Conservation (phyloP, 163 green algal genomes). For the Chlamydomonas reinhardtii region DNA sequence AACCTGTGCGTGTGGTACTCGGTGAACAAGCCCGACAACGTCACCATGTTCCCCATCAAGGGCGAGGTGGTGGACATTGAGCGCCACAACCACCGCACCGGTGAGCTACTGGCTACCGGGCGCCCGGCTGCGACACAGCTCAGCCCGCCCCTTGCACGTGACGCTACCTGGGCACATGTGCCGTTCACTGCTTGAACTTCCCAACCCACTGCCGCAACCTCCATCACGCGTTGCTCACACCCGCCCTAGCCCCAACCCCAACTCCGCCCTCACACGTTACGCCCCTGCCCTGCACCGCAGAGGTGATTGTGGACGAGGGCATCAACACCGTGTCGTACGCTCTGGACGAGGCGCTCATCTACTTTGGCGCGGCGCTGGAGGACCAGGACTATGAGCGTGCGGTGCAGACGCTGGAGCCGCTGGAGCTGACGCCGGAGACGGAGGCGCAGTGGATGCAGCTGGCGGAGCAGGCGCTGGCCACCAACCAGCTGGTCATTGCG, state of each 20-base stretch:
- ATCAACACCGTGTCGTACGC: constrained; percentile 75
- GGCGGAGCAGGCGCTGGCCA: constrained; percentile 69
- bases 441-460: constrained; percentile 87
- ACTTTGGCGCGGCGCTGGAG: constrained; percentile 70
- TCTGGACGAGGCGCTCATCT: constrained; percentile 84
- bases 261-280: too few relatives aligned
- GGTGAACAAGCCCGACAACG: constrained; percentile 76
- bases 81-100: constrained; percentile 77
- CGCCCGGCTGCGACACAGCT: too few relatives aligned
- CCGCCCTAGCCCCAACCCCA: too few relatives aligned
- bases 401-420: constrained; percentile 77
- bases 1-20: constrained; percentile 91
- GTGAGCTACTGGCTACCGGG: background rate
- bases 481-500: constrained; percentile 75
- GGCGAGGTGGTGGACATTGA: constrained; percentile 88
- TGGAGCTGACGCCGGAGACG: constrained; percentile 82
- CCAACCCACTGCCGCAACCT: too few relatives aligned
- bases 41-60: constrained; percentile 75
- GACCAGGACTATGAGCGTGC: constrained; percentile 76
- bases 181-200: too few relatives aligned
- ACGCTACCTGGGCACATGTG: too few relatives aligned
- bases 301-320: constrained; percentile 84
- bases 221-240: too few relatives aligned
- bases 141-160: too few relatives aligned
- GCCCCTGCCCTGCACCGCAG: background rate